Evolutionary conservation across 2,329 filamentous ascomycete species (phyloP), one percentile per base, ranked within the genome.

Genomic region (Cryphonectria carpinicola): DNA sequence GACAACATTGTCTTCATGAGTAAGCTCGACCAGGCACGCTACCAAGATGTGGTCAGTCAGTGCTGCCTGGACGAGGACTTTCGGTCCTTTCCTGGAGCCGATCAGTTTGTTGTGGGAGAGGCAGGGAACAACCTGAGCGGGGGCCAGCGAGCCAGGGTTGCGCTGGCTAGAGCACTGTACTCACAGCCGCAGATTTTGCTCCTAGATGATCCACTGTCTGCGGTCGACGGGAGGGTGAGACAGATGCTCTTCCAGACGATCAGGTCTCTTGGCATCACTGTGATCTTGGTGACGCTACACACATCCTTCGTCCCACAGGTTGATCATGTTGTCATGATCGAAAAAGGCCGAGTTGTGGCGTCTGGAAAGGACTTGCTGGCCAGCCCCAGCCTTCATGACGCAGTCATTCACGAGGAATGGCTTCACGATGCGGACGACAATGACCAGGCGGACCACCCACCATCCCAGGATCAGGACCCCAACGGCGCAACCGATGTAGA

Each of bases 1-100:
- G 66, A 67, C 14, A 67, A 67, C 54, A 67, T 67, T 52, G 66
- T 67, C n/a, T 67, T 67, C 17, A 62, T 62, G 56, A 35, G 39
- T 6, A 25, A 61, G 52, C 49, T 61, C 39, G 66, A 67, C 39
- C 54, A 37, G 19, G 54, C 66, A n/a, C 49, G 66, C 10, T 67
- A 67, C 25, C 54, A 52, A 37, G 25, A 62, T 37, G 54, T 67
- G 22, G 56, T 62, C 14, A 46, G 10, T 3, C 35, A 28, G 25
- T 67, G 66, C 39, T 60, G 54, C 22, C 56, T 67, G 37, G 54
- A 60, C 13, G 54, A 67, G 14, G 66, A 67, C 66, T 67, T 67
- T 39, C 35, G 17, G 39, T 49, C 56, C 5, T 67, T 62, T 17
- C 66, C 66, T 32, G 66, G 66, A 60, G 66, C n/a, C 28, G 66